Evolutionary conservation across 1,284 basidiomycete genomes (phyloP), one percentile per base, ranked within the genome.

Genomic region (Apiotrichum porosum): DNA sequence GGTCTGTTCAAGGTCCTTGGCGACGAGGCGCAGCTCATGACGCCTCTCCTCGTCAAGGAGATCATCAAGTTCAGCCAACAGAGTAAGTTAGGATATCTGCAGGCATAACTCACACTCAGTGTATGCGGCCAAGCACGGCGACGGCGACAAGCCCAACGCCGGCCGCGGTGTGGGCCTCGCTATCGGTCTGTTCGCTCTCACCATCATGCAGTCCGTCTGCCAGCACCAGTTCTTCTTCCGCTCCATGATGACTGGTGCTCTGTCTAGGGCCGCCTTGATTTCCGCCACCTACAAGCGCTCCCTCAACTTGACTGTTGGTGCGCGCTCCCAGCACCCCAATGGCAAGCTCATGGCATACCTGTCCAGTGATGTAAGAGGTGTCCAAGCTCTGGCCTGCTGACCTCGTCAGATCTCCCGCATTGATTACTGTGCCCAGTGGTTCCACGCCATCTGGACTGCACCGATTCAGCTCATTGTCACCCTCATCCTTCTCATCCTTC

Each of bases 151-250:
- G 6, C 80, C 83, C 1, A 75, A 75, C 44, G 71, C 86, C 46
- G 84, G 84, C 0, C 72, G 77, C 4, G 86, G 86, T 0, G 75
- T 88, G 23, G 85, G 78, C 3, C 81, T 87, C 78, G 82, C 84
- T 0, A 71, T 87, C 42, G 85, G 84, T 0, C 75, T 89, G 2
- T 84, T 85, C 67, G 75, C 75, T 42, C 69, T 87, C 23, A 81
- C 82, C 1, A 71, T 86, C 47, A 63, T 77, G 14, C 71, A 81
- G 2, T 81, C 79, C 44, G 66, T 85, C 17, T 78, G 77, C 54
- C 80, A 81, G 51, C 82, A 85, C 62, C 65, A 85, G 77, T 88
- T 85, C 71, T 88, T 87, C 76, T 88, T 83, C 80, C 78, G 83
- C 24, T 82, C 83, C 1, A 85, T 85, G 83, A 75, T 77, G 12